phyloP scores from a whole-genome alignment of 257 asterid species.

The Catharanthus roseus region DNA sequence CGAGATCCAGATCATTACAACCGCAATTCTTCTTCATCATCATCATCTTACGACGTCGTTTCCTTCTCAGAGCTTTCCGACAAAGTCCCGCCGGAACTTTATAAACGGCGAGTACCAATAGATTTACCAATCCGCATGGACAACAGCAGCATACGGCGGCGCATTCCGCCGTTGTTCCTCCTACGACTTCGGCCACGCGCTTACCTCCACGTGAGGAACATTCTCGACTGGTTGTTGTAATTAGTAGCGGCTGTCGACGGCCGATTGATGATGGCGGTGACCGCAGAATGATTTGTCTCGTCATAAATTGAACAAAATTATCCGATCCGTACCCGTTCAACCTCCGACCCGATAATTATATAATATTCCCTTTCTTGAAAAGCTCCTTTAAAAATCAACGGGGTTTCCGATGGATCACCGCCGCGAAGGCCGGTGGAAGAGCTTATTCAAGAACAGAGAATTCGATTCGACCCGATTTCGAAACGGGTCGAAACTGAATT shows the following conservation, averaged over 20 bases:
- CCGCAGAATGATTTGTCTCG: conserved; percentile 37
- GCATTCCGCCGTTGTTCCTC: conserved; percentile 82
- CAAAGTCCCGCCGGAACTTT: conserved; percentile 68
- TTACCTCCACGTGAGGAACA: conserved; percentile 23
- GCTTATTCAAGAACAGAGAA: no score
- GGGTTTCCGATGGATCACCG: neutral
- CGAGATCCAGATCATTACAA: conserved; percentile 34
- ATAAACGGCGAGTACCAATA: conserved; percentile 55
- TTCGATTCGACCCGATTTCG: no score
- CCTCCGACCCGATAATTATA: no score
- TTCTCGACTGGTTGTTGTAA: conserved; percentile 10
- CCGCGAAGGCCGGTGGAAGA: neutral
- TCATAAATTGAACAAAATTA: conserved; percentile 31
- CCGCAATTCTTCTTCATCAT: conserved; percentile 29
- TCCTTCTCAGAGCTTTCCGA: conserved; percentile 53
- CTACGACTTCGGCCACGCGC: conserved; percentile 62
- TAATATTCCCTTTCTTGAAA: neutral
- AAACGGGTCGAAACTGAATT: no score
- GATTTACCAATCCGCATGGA: conserved; percentile 63
- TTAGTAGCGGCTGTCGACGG: conserved; percentile 47
- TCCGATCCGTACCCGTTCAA: no score
- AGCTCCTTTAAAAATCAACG: neutral
- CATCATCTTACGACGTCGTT: conserved; percentile 40
- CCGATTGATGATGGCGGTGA: conserved; percentile 24
- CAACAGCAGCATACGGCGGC: conserved; percentile 85